Evolutionary conservation across 495 filamentous ascomycete genomes (phyloP).

Genomic region (Corynascus novoguineensis): DNA sequence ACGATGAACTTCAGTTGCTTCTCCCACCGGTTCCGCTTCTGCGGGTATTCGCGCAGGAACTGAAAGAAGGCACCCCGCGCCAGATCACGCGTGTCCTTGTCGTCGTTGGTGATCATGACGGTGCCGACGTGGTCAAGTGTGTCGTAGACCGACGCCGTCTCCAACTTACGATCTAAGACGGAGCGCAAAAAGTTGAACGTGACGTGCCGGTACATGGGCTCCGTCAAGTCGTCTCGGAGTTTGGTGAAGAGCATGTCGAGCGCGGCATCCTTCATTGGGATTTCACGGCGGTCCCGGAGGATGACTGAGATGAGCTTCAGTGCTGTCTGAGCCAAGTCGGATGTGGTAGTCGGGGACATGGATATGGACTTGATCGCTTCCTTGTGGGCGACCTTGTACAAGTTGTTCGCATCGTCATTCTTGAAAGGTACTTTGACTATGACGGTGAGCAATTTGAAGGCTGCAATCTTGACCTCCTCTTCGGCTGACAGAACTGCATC

Average conservation of each 20-base stretch:
- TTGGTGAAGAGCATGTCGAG: conserved; percentile 79
- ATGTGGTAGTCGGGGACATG: conserved; percentile 63
- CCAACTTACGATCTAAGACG: conserved; percentile 74
- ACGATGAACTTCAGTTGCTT: conserved; percentile 88
- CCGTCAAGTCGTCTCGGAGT: conserved; percentile 82
- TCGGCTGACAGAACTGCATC: conserved; percentile 75
- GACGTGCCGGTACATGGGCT: conserved; percentile 82
- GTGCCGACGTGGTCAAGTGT: conserved; percentile 76
- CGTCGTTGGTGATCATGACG: conserved; percentile 97
- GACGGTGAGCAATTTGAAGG: conserved; percentile 73
- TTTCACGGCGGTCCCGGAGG: conserved; percentile 70
- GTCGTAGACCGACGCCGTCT: conserved; percentile 86
- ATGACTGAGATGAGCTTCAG: conserved; percentile 82
- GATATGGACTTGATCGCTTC: conserved; percentile 66
- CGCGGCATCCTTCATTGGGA: conserved; percentile 70
- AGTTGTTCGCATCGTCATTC: conserved; percentile 60
- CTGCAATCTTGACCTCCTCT: conserved; percentile 84
- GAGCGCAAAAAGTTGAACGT: conserved; percentile 90
- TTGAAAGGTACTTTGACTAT: conserved; percentile 79
- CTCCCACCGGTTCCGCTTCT: conserved; percentile 75
- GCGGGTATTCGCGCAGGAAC: conserved; percentile 91
- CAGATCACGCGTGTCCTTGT: conserved; percentile 73
- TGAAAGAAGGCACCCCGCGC: conserved; percentile 87
- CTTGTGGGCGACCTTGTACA: conserved; percentile 79
- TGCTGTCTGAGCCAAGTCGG: conserved; percentile 76